Evolutionary conservation across 345 rosid genomes (phyloP).

Genomic region (Laguncularia racemosa): DNA sequence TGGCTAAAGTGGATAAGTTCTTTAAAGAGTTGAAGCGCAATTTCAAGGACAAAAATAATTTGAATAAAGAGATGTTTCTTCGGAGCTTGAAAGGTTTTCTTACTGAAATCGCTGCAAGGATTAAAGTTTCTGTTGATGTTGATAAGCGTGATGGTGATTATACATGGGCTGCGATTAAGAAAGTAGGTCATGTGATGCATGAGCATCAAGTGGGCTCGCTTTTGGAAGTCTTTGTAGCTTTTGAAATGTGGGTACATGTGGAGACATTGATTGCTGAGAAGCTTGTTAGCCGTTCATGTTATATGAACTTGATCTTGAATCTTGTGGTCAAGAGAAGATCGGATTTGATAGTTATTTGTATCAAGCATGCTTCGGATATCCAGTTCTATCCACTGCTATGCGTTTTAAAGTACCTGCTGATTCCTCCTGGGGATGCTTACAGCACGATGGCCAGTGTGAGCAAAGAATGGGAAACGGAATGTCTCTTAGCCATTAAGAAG

Average conservation of each 20-base stretch:
- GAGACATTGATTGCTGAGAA: conserved; percentile 42
- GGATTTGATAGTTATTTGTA: conserved; percentile 54
- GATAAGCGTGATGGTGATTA: conserved; percentile 18
- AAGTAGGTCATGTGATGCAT: conserved; percentile 46
- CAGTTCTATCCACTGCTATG: conserved; percentile 51
- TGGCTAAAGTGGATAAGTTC: conserved; percentile 39
- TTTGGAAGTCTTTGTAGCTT: conserved; percentile 52
- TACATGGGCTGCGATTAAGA: conserved; percentile 33
- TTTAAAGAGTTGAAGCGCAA: conserved; percentile 40
- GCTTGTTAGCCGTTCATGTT: conserved; percentile 39
- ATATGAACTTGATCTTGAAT: conserved; percentile 35
- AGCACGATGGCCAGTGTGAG: conserved; percentile 46
- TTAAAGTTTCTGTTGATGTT: conserved; percentile 23
- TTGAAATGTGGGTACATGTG: conserved; percentile 70
- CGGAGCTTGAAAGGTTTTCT: conserved; percentile 44
- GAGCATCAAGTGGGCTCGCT: conserved; percentile 47
- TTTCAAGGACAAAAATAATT: conserved; percentile 50
- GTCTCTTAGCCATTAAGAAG: conserved; percentile 46
- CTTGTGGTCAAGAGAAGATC: conserved; percentile 53
- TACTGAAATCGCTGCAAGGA: conserved; percentile 35
- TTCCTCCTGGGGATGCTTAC: conserved; percentile 58
- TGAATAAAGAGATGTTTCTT: conserved; percentile 36
- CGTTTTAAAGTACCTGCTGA: conserved; percentile 66
- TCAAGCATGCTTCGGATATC: conserved; percentile 59
- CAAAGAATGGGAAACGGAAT: conserved; percentile 71